Evolutionary conservation across 2,329 filamentous ascomycete genomes (phyloP).

Genomic region (Geoglossum cookeanum): DNA sequence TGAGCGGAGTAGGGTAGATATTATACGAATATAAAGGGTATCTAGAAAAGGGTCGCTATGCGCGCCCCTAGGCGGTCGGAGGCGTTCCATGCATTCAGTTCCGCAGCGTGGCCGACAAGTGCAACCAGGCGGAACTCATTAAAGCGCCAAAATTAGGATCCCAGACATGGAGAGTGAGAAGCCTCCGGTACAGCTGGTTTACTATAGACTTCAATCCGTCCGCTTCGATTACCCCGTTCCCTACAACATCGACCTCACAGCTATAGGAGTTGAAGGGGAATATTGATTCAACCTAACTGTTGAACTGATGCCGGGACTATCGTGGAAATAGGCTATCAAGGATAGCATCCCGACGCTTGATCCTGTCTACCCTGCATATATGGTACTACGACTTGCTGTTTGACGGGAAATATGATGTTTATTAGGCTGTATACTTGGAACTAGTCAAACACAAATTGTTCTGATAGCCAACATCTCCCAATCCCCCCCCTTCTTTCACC

Average conservation of each 20-base stretch:
- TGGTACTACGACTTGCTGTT: not conserved
- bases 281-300: not conserved
- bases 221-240: too few species aligned
- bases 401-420: too few species aligned
- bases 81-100: too few species aligned
- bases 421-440: too few species aligned
- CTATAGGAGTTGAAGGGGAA: not conserved
- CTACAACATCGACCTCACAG: too few species aligned
- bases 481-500: not conserved
- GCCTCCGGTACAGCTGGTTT: too few species aligned
- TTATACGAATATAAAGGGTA: slow-evolving; percentile 5
- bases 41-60: not conserved
- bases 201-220: too few species aligned
- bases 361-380: not conserved
- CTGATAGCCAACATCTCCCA: not conserved
- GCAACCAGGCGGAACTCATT: too few species aligned
- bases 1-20: slow-evolving; percentile 5
- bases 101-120: too few species aligned
- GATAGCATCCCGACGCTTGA: not conserved
- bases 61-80: too few species aligned
- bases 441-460: not conserved
- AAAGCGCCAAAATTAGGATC: too few species aligned
- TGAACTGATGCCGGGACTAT: not conserved
- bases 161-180: too few species aligned
- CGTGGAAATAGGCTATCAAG: not conserved